Percentiles rank a stretch among this genome's conserved stretches.
Evolutionary conservation across 345 rosid species (phyloP).

Genomic region (Citrus medica): DNA sequence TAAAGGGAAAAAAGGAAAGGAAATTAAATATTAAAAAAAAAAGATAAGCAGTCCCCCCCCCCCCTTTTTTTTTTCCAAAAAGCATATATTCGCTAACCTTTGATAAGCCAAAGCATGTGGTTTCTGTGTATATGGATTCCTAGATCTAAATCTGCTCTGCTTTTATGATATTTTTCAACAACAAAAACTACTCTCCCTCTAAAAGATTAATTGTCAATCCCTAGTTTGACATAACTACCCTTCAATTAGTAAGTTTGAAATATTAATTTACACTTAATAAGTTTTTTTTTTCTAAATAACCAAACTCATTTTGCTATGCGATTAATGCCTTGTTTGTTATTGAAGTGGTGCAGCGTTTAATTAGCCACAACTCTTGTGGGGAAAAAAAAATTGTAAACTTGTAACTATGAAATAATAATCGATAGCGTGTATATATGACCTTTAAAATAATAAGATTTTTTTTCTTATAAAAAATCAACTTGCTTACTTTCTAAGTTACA

Average conservation of each 20-base stretch:
- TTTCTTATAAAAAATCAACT: too few species aligned
- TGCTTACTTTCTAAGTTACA: too few species aligned
- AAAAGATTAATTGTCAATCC: not conserved
- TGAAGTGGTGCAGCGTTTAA: too few species aligned
- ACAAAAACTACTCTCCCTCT: conserved; percentile 2
- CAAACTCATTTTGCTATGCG: not conserved
- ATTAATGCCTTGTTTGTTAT: too few species aligned
- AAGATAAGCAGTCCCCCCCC: not conserved
- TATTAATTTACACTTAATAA: not conserved
- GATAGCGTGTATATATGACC: too few species aligned
- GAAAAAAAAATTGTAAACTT: not conserved
- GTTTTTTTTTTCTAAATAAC: too few species aligned
- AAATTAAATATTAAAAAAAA: not conserved
- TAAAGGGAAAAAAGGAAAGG: not conserved
- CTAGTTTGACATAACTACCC: not conserved
- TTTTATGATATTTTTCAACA: conserved; percentile 17
- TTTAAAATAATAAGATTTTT: too few species aligned
- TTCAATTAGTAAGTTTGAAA: not conserved
- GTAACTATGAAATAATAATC: too few species aligned
- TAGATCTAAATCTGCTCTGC: conserved; percentile 32
- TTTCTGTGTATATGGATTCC: conserved; percentile 36
- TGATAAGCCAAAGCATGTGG: conserved; percentile 49
- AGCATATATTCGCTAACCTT: conserved; percentile 46
- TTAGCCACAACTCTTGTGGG: rapidly evolving
- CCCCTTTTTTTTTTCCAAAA: not conserved